Base-by-base conservation (phyloP, 441 rosid species). In the Aquilaria agallochum region DNA sequence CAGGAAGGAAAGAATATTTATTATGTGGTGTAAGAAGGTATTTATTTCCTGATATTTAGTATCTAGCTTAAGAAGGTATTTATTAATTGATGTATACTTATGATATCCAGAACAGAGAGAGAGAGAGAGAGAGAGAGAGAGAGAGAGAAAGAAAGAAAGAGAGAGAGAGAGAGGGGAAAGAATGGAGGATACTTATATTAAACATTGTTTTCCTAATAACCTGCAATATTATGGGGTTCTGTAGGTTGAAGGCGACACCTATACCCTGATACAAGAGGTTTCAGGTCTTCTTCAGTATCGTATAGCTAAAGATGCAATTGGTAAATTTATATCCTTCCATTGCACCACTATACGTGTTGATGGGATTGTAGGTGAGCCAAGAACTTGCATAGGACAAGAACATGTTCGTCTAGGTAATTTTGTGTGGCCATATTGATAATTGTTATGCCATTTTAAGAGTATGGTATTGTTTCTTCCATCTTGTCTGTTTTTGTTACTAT, bases 261-360 rank as follows among this genome's bases (percentile, higher is more conserved):
- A 92, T 66, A 58, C 79, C 67, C 66, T 78, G 69, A 80, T 92
- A 72, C 72, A 77, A 58, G 93, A 78, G 78, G 83, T 82, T 68
- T 76, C 85, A 33, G 97, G 98, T 61, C 80, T 78, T 77, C 97
- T 95, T 74, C 93, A 87, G 71, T 92, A 84, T 75, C 81, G 81
- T 5, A 70, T 90, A 68, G 79, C 77, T n/a, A 84, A 77, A 70
- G 86, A 84, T 74, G 93, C 90, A 62, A 87, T 95, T 74, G 97
- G 98, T 66, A 92, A 83, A 83, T 92, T 86, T 68, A 76, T 92
- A 68, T 89, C 98, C 60, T 95, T 95, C 68, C 83, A 88, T 63
- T 95, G 97, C 74, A 82, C 81, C 55, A 97, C 99, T 20, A 83
- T 84, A 55, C 95, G 98, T 66, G 92, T 92, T 80, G 99, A 95